Conservation (phyloP, 352 stramenopile genomes). For the Globisporangium takayamanum region DNA sequence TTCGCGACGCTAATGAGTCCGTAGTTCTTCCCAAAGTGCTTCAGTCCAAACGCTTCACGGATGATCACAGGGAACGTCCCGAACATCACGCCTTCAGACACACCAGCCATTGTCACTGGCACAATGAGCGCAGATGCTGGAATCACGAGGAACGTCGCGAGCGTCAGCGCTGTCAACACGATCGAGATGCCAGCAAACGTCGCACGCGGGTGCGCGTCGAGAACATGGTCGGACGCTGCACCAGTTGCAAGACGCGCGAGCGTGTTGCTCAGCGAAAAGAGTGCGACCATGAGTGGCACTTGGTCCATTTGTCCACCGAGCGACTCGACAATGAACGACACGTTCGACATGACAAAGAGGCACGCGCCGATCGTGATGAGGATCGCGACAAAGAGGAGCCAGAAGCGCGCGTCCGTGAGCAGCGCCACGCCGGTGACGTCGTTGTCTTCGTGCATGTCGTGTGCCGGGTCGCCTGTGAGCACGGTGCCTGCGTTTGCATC, state of each 20-base stretch:
- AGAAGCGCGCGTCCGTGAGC: conserved; percentile 57
- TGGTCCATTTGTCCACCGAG: conserved; percentile 46
- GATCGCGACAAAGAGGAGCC: conserved; percentile 69
- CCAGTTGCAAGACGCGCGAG: conserved; percentile 53
- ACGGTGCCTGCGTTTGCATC: conserved; percentile 25
- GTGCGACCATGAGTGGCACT: conserved; percentile 65
- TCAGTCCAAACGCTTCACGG: conserved; percentile 68
- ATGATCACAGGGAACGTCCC: conserved; percentile 75
- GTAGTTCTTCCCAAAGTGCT: conserved; percentile 84
- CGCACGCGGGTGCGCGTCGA: conserved; percentile 39
- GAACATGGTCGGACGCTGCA: conserved; percentile 47
- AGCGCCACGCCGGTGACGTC: conserved; percentile 58
- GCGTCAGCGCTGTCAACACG: conserved; percentile 40
- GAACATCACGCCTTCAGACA: conserved; percentile 78
- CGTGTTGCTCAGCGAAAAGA: conserved; percentile 77
- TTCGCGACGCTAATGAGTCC: conserved; percentile 76
- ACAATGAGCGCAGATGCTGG: conserved; percentile 35
- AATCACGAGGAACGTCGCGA: conserved; percentile 49
- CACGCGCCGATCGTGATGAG: conserved; percentile 69
- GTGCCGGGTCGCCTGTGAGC: conserved; percentile 13
- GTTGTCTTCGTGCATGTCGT: conserved; percentile 18
- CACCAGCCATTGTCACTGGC: conserved; percentile 52
- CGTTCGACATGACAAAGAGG: conserved; percentile 79
- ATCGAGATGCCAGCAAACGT: conserved; percentile 44
- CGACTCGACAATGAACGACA: conserved; percentile 82